These are phyloP conservation scores for Mycosphaerelloides madeirae DNA, from an alignment of 2,329 filamentous ascomycete species.

Conservation along the genomic window DNA sequence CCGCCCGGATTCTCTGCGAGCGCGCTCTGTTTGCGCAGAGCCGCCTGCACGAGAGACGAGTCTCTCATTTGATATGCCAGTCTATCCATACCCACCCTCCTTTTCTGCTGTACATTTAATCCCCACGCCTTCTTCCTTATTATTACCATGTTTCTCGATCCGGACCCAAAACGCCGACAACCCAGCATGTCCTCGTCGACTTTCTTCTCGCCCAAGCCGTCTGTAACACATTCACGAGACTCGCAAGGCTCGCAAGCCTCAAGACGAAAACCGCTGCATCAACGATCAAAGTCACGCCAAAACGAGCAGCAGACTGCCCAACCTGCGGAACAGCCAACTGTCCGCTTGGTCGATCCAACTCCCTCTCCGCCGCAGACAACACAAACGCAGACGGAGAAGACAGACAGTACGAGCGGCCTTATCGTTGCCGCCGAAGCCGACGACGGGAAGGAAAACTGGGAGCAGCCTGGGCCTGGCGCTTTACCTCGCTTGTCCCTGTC, in stretches of 20 bases:
- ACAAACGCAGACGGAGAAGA: constrained; percentile 1
- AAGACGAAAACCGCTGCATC: constrained; percentile 21
- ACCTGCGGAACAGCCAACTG: constrained; percentile 23
- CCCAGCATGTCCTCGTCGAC: constrained; percentile 10
- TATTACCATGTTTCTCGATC: constrained; percentile 30
- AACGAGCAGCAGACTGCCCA: constrained; percentile 15
- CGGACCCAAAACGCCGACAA: constrained; percentile 23
- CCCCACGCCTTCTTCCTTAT: constrained; percentile 2
- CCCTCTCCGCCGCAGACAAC: constrained; percentile 17
- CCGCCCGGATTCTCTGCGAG: constrained; percentile 1
- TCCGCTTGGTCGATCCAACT: constrained; percentile 31
- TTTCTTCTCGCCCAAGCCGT: constrained; percentile 16
- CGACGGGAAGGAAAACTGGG: constrained; percentile 13
- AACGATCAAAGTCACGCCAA: constrained; percentile 25
- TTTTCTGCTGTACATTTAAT: constrained; percentile 10
- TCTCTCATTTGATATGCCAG: constrained; percentile 18
- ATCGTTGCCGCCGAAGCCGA: neutral
- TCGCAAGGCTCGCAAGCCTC: constrained; percentile 14
- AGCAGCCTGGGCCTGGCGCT: constrained; percentile 8
- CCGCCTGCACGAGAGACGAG: constrained; percentile 16
- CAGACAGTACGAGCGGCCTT: constrained; percentile 5
- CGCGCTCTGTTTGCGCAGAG: constrained; percentile 17
- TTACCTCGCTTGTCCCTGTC: constrained; percentile 16
- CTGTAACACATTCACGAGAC: constrained; percentile 20
- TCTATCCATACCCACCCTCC: constrained; percentile 15